phyloP scores from a whole-genome alignment of 192 early-diverging fungal genomes.

The Globomyces pollinis-pini region DNA sequence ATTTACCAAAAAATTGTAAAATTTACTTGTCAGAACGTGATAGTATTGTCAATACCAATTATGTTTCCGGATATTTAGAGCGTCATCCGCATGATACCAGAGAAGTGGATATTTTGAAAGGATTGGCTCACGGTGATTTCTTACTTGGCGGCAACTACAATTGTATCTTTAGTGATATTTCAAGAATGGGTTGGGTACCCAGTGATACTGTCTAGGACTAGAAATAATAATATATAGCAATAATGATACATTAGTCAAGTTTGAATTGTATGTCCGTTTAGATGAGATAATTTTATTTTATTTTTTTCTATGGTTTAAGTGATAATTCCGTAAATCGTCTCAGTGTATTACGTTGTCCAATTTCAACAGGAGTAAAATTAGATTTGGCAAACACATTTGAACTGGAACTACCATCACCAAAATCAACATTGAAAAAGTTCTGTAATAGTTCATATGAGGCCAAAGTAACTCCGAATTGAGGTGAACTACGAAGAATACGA shows the following conservation, averaged over 20 bases:
- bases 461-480: constrained; percentile 95
- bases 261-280: too few species aligned
- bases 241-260: too few species aligned
- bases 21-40: constrained; percentile 8
- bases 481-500: constrained; percentile 86
- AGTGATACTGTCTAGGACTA: too few species aligned
- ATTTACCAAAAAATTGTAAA: neutral
- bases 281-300: constrained; percentile 3
- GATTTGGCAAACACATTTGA: neutral
- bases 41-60: neutral
- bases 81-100: neutral
- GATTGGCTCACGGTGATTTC: neutral
- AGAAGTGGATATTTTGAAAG: neutral
- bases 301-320: neutral
- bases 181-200: too few species aligned
- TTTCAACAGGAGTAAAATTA: neutral
- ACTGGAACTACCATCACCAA: constrained; percentile 13
- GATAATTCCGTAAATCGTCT: constrained; percentile 5
- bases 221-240: too few species aligned
- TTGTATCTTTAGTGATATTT: neutral
- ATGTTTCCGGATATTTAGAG: neutral
- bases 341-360: neutral
- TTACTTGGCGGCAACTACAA: neutral
- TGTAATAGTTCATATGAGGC: constrained; percentile 89
- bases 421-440: constrained; percentile 24